Evolutionary conservation across 768 basidiomycete species (phyloP).

Genomic region (Lactifluus pinguis): DNA sequence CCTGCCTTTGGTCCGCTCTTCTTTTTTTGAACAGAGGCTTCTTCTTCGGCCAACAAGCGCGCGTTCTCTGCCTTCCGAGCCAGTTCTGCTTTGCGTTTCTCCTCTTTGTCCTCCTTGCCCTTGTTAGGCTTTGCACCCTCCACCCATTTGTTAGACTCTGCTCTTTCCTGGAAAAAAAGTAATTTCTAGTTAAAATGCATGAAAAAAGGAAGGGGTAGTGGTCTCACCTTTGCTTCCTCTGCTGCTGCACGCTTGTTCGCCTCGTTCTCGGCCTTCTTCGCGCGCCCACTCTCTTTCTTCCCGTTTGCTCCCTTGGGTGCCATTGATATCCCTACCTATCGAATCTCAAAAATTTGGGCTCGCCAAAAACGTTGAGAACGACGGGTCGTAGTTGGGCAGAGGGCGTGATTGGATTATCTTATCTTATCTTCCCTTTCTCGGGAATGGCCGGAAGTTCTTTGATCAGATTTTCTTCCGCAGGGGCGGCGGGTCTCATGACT

Average conservation of each 20-base stretch:
- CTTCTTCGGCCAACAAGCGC: conserved; percentile 81
- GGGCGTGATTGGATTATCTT: conserved; percentile 7
- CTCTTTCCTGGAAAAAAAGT: conserved; percentile 50
- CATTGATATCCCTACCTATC: conserved; percentile 35
- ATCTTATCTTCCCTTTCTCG: conserved; percentile 7
- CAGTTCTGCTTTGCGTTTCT: conserved; percentile 70
- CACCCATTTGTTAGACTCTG: conserved; percentile 61
- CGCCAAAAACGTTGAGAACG: too few relatives aligned
- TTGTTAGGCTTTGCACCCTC: conserved; percentile 63
- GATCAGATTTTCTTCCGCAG: neutral
- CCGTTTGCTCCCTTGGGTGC: conserved; percentile 82
- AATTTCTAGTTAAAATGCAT: neutral
- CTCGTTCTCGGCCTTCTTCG: conserved; percentile 90
- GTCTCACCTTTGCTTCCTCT: conserved; percentile 47
- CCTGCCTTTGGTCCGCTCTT: conserved; percentile 39
- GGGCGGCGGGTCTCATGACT: neutral
- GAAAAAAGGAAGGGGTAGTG: neutral
- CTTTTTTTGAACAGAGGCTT: conserved; percentile 50
- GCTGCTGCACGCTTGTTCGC: conserved; percentile 63
- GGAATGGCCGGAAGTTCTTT: neutral
- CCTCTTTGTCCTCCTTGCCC: conserved; percentile 64
- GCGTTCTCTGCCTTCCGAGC: conserved; percentile 84
- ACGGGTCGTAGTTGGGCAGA: too few relatives aligned
- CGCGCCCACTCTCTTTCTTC: conserved; percentile 85
- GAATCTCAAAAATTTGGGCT: too few relatives aligned